Evolutionary conservation across 345 rosid genomes (phyloP).

Genomic region (Excoecaria cochinchinensis): DNA sequence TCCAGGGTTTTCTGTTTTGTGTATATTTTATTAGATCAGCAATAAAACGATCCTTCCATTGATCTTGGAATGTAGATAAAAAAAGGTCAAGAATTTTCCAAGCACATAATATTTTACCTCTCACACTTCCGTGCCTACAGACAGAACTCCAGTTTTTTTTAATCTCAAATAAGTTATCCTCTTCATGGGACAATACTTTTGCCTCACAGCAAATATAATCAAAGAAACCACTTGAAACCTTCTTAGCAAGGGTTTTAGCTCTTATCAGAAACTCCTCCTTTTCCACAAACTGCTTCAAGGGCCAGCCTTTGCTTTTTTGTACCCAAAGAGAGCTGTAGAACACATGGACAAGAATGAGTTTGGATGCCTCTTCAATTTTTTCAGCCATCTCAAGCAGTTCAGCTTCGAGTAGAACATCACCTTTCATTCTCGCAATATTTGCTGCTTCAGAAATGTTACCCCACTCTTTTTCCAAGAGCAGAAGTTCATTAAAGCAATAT

Average conservation of each 20-base stretch:
- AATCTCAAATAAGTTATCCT: constrained; percentile 21
- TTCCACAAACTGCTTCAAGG: constrained; percentile 34
- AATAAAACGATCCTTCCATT: constrained; percentile 23
- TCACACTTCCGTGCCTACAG: constrained; percentile 20
- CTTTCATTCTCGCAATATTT: constrained; percentile 33
- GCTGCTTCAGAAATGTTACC: constrained; percentile 26
- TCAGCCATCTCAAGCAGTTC: constrained; percentile 37
- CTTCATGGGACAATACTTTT: constrained; percentile 20
- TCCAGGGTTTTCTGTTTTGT: constrained; percentile 3
- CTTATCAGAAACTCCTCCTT: constrained; percentile 34
- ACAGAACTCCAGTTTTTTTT: constrained; percentile 27
- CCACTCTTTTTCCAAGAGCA: constrained; percentile 23
- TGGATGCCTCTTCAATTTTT: constrained; percentile 29
- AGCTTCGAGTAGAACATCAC: constrained; percentile 33
- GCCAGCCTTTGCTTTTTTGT: constrained; percentile 45
- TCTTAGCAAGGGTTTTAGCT: constrained; percentile 36
- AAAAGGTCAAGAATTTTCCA: constrained; percentile 41
- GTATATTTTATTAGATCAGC: constrained; percentile 15
- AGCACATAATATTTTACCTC: constrained; percentile 36
- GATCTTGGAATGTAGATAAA: constrained; percentile 12
- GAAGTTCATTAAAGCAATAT: constrained; percentile 26
- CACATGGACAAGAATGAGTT: constrained; percentile 31
- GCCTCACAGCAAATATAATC: constrained; percentile 30
- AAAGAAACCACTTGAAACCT: constrained; percentile 22
- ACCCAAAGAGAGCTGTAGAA: constrained; percentile 46